These are phyloP conservation scores for Rhizoclosmatium sp. DNA, from an alignment of 192 early-diverging fungal genomes.

Conservation along the genomic window DNA sequence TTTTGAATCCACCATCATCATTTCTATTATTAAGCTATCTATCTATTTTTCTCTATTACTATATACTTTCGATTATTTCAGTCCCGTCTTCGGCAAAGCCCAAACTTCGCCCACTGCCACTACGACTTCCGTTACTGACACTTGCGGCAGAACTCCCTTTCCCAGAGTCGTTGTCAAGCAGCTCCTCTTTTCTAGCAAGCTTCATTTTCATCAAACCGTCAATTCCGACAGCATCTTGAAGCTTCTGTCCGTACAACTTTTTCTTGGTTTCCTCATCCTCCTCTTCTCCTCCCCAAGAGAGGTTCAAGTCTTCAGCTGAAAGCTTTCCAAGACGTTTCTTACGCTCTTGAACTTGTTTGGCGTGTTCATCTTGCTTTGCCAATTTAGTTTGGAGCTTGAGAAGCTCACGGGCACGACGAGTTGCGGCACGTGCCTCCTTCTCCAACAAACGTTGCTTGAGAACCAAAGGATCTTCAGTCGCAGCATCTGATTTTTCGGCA, in stretches of 20 bases:
- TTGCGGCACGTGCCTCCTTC: conserved; percentile 53
- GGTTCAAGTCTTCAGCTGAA: conserved; percentile 49
- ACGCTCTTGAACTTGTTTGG: conserved; percentile 55
- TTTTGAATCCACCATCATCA: too few species aligned
- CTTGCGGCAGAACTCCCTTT: conserved; percentile 33
- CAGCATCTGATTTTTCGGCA: neutral
- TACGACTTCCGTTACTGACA: conserved; percentile 30
- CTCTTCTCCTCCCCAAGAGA: conserved; percentile 53
- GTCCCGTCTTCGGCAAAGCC: conserved; percentile 35
- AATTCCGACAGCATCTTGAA: conserved; percentile 26
- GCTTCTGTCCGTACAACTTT: neutral
- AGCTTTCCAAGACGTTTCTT: conserved; percentile 53
- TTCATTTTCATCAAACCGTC: conserved; percentile 26
- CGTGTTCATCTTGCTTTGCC: conserved; percentile 57
- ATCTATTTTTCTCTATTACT: neutral
- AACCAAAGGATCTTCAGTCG: conserved; percentile 37
- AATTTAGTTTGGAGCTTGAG: conserved; percentile 59
- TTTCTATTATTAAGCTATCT: too few species aligned
- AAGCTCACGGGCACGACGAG: conserved; percentile 55
- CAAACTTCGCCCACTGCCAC: conserved; percentile 41
- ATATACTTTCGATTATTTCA: conserved; percentile 22
- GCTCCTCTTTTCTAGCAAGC: conserved; percentile 15
- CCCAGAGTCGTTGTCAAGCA: conserved; percentile 38
- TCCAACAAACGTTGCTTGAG: conserved; percentile 55
- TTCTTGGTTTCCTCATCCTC: conserved; percentile 28